These are phyloP conservation scores for Cercospora sojina DNA, from an alignment of 2,329 filamentous ascomycete species.

Conservation along the genomic window DNA sequence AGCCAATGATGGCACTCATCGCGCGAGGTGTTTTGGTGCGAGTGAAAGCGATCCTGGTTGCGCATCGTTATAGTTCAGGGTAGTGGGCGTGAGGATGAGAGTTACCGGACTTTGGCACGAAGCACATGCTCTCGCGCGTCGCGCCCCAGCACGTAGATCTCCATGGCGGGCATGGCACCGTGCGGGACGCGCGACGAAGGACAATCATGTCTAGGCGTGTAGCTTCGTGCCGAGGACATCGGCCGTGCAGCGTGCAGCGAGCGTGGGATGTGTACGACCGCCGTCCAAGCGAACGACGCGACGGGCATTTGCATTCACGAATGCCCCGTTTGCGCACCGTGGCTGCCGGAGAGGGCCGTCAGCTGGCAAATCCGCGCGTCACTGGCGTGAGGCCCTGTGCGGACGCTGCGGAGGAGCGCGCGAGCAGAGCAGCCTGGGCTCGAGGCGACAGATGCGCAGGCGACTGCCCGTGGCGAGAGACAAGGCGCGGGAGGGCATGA, in stretches of 20 bases:
- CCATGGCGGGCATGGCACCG: background rate
- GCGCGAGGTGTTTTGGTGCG: background rate
- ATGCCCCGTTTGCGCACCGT: conserved; percentile 17
- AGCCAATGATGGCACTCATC: conserved; percentile 19
- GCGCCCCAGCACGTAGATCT: background rate
- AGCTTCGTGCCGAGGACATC: conserved; percentile 23
- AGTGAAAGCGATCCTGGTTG: background rate
- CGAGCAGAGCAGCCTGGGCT: background rate
- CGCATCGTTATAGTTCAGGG: background rate
- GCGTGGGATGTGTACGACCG: conserved; percentile 25
- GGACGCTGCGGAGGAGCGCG: background rate
- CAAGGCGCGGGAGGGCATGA: conserved; percentile 20
- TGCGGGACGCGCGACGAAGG: conserved; percentile 16
- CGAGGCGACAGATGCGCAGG: background rate
- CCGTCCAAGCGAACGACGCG: conserved; percentile 17
- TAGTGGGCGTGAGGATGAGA: conserved; percentile 16
- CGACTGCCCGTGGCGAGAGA: background rate
- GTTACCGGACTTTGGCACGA: conserved; percentile 20
- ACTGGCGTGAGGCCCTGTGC: conserved; percentile 15
- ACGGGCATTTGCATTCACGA: conserved; percentile 23
- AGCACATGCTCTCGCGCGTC: conserved; percentile 12
- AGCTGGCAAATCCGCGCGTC: conserved; percentile 12
- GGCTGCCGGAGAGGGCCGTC: conserved; percentile 15
- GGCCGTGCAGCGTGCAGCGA: conserved; percentile 11
- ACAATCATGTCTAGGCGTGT: conserved; percentile 14